Conservation (phyloP, 768 basidiomycete species). For the Epithele typhae region DNA sequence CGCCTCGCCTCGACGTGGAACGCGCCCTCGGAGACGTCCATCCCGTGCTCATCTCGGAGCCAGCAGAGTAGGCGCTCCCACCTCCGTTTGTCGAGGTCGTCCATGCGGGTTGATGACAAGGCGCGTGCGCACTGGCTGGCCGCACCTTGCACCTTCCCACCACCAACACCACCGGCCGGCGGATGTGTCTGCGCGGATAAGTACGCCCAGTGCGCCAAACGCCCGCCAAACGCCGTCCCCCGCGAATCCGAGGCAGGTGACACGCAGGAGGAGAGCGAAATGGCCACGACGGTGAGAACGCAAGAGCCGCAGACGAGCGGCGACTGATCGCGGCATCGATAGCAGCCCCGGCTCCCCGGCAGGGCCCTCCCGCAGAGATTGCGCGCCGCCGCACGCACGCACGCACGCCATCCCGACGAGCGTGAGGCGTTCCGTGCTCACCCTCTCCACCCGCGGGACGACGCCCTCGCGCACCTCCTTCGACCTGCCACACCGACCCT, state of each 20-base stretch:
- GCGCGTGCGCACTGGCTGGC: not conserved
- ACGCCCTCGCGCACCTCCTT: too few species aligned
- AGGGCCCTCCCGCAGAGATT: conserved; percentile 16
- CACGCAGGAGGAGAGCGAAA: not conserved
- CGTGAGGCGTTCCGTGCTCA: too few species aligned
- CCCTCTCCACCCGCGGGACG: too few species aligned
- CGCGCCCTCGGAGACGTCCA: conserved; percentile 30
- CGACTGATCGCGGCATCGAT: conserved; percentile 21
- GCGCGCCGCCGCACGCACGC: not conserved
- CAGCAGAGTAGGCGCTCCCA: conserved; percentile 22
- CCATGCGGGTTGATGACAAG: conserved; percentile 5
- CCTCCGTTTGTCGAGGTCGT: conserved; percentile 13
- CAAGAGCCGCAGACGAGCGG: conserved; percentile 10
- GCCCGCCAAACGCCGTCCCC: not conserved
- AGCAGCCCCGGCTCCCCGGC: conserved; percentile 12
- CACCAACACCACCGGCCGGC: not conserved
- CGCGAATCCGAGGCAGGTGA: not conserved
- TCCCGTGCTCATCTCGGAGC: conserved; percentile 21
- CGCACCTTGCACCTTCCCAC: conserved; percentile 4
- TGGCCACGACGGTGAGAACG: conserved; percentile 12
- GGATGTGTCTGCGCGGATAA: not conserved
- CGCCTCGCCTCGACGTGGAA: conserved; percentile 50
- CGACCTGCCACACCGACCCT: not conserved
- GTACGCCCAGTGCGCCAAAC: not conserved
- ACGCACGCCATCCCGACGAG: too few species aligned